A percentile compares a stretch with the other conserved stretches of the same genome.
Evolutionary conservation across 495 filamentous ascomycete species (phyloP).

Genomic region (Penicillium manginii): DNA sequence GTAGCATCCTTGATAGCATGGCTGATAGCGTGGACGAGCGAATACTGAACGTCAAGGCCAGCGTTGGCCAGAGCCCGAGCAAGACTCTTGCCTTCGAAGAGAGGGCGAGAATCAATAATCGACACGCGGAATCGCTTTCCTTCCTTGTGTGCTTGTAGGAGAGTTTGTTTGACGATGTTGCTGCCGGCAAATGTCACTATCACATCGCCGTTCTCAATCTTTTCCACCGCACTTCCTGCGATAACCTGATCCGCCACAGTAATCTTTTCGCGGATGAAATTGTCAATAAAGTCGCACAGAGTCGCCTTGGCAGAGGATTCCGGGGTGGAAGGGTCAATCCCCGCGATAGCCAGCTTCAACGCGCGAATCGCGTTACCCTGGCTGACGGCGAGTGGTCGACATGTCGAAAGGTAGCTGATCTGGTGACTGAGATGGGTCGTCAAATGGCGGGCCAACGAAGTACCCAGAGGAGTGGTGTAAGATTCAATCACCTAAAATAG

Average conservation of each 20-base stretch:
- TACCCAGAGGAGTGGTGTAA: constrained; percentile 83
- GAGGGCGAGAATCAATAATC: constrained; percentile 78
- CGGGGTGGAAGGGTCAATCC: constrained; percentile 78
- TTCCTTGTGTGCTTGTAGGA: constrained; percentile 69
- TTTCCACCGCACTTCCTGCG: constrained; percentile 68
- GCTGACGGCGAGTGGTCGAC: constrained; percentile 86
- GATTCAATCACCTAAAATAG: constrained; percentile 76
- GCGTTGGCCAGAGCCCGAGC: constrained; percentile 66
- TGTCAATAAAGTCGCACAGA: constrained; percentile 80
- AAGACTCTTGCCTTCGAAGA: constrained; percentile 79
- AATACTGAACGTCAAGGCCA: constrained; percentile 79
- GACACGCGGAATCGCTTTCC: constrained; percentile 81
- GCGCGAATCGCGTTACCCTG: constrained; percentile 96
- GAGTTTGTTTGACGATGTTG: constrained; percentile 78
- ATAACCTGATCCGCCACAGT: constrained; percentile 86
- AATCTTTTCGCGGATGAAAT: constrained; percentile 87
- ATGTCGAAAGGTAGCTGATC: constrained; percentile 90
- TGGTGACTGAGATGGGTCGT: constrained; percentile 93
- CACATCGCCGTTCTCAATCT: constrained; percentile 78
- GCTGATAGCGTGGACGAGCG: constrained; percentile 72
- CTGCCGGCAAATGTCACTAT: constrained; percentile 90
- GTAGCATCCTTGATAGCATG: constrained; percentile 73
- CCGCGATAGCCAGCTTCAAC: constrained; percentile 85
- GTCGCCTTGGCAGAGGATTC: constrained; percentile 77
- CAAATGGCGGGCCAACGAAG: constrained; percentile 85